Evolutionary conservation across 306 rosid species (phyloP).

Genomic region (Prosopis cineraria): DNA sequence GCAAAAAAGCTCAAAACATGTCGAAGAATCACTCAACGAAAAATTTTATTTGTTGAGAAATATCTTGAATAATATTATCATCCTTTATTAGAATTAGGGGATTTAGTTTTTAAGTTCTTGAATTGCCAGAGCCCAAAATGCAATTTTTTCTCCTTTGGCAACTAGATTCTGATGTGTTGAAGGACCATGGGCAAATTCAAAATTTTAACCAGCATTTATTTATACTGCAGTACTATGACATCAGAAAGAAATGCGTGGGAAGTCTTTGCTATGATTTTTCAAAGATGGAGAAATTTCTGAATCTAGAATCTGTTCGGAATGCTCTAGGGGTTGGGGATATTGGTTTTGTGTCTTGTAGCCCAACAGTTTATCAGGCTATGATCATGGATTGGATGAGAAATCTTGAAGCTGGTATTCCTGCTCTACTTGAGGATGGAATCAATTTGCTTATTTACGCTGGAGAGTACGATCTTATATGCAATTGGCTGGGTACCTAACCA

Average conservation of each 20-base stretch:
- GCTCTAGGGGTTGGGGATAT: constrained; percentile 88
- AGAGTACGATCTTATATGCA: constrained; percentile 96
- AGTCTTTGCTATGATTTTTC: constrained; percentile 95
- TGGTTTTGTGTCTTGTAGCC: constrained; percentile 88
- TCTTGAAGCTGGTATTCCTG: constrained; percentile 91
- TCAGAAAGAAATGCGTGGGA: constrained; percentile 87
- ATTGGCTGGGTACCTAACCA: constrained; percentile 83
- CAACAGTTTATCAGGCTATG: constrained; percentile 89
- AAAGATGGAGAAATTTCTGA: constrained; percentile 86
- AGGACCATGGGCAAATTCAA: constrained; percentile 13
- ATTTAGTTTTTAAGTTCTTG: constrained; percentile 6
- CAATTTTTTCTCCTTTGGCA: not conserved
- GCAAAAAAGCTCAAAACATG: constrained; percentile 9
- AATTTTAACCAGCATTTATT: constrained; percentile 38
- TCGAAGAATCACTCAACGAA: constrained; percentile 2
- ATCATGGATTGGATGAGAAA: constrained; percentile 97
- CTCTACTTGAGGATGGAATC: constrained; percentile 94
- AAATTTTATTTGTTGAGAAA: constrained; percentile 8
- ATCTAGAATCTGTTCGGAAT: constrained; percentile 67
- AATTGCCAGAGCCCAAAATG: constrained; percentile 23
- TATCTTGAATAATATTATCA: constrained; percentile 15
- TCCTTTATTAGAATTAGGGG: not conserved
- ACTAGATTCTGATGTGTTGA: constrained; percentile 31
- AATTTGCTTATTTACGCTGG: constrained; percentile 89
- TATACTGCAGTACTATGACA: constrained; percentile 86